Evolutionary conservation across 106 monocot genomes (phyloP), one percentile per base, ranked within the genome.

Genomic region (Vanilla planifolia): DNA sequence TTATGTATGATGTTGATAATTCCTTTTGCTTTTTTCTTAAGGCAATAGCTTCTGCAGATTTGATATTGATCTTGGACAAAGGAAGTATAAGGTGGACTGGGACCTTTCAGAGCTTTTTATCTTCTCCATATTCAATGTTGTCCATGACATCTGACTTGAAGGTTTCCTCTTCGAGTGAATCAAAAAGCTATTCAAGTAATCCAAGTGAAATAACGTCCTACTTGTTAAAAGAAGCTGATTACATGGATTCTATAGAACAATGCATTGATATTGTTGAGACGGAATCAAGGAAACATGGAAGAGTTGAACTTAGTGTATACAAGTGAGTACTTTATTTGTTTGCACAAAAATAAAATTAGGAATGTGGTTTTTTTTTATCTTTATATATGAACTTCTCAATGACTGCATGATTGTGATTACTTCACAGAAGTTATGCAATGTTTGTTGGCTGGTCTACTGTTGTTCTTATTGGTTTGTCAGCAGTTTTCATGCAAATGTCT

Each of bases 401-500:
- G 33, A 57, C 35, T 20, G 19, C 5, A 20, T 59, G 14, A 48
- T 50, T 43, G 30, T 30, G 46, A 8, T 48, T 26, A 27, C 42
- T 60, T 70, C 8, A 8, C 81, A 98, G 96, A 72, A 81, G 69
- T 25, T 98, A 98, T 71, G 91, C 77, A 10, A 43, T 30, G 29
- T 91, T 91, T 63, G 60, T 76, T 41, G 62, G 87, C 23, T 88
- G 72, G 76, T 73, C 72, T 44, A 42, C 85, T 63, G 87, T 82
- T 22, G 59, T 72, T 65, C 20, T 91, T 19, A 85, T 82, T 67
- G 79, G 67, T 62, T 47, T 84, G 48, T 85, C 88, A 51, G 87
- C 79, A 41, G 61, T 73, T 66, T 74, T 91, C 40, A 98, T 98
- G 96, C 96, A 98, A 98, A 88, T 72, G 43, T 91, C 96, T 65